Evolutionary conservation across 257 asterid genomes (phyloP), one percentile per base, ranked within the genome.

Genomic region (Leonotis leonurus): DNA sequence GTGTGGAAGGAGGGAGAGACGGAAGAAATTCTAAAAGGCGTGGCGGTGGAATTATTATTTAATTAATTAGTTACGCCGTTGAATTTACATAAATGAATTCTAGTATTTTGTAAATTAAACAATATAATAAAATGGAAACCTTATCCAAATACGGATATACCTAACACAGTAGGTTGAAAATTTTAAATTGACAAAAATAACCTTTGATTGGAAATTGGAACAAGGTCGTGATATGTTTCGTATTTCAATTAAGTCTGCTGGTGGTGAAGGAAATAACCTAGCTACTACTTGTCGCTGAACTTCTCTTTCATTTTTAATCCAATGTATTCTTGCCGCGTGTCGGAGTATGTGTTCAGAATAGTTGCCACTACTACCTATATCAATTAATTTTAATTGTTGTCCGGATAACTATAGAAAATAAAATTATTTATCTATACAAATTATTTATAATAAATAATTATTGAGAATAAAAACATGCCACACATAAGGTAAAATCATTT

Each of bases 141-240:
- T 86, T 89, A 89, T 89, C 95, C 95, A 72, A 7, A 52, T 68
- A 67, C 44, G 81, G 87, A 84, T 85, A 81, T 73, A 75, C 78
- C n/a, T n/a, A n/a, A n/a, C n/a, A n/a, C n/a, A n/a, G n/a, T n/a
- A n/a, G n/a, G n/a, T n/a, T n/a, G n/a, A n/a, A n/a, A n/a, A n/a
- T n/a, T 27, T 3, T 20, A 20, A 68, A 29, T 29, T 64, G 85
- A 75, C 80, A 41, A 64, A 68, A 74, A 0, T 76, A 69, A 25
- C 87, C 82, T 68, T 29, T 33, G 62, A 40, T 69, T 77, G 60
- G 79, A 65, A 70, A 12, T 56, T 62, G 68, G 76, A 58, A 65
- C 55, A 46, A 2, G 69, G 50, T 70, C 61, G 44, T 67, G 43
- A 50, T 9, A 2, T 53, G 26, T 69, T 58, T 46, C 50, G 30